Evolutionary conservation across 179 eudicot species (phyloP).

Genomic region (Patellifolia procumbens): DNA sequence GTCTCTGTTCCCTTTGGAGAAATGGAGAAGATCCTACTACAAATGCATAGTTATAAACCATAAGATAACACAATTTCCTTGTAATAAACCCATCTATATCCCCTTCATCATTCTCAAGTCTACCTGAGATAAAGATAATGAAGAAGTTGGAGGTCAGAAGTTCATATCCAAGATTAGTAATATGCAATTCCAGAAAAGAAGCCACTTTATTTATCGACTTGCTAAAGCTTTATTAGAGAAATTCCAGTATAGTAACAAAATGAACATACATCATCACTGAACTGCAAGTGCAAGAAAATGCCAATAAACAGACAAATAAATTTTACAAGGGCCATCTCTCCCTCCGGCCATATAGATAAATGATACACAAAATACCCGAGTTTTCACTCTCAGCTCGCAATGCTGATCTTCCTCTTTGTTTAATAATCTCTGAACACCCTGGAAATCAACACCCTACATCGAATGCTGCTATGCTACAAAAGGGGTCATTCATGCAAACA

Average conservation of each 20-base stretch:
- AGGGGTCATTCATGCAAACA: constrained; percentile 6
- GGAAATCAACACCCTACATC: constrained; percentile 17
- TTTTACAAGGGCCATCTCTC: constrained; percentile 39
- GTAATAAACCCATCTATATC: no score
- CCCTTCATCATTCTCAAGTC: no score
- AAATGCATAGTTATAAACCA: no score
- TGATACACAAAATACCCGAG: constrained; percentile 23
- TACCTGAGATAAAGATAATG: no score
- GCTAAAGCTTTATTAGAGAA: constrained; percentile 29
- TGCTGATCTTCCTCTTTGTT: constrained; percentile 17
- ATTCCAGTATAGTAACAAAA: constrained; percentile 15
- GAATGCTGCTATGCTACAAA: constrained; percentile 30
- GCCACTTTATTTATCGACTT: constrained; percentile 26
- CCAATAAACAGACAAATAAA: constrained; percentile 29
- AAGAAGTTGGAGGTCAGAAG: no score
- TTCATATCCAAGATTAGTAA: not conserved
- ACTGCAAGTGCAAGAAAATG: constrained; percentile 18
- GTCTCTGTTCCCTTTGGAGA: no score
- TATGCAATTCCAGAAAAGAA: not conserved
- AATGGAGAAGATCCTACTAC: no score
- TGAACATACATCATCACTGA: constrained; percentile 24
- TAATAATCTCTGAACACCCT: constrained; percentile 23
- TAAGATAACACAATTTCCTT: no score
- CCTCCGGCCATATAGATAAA: constrained; percentile 30
- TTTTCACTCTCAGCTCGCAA: constrained; percentile 16